Conservation (phyloP, 139 green algal genomes). For the Tetraselmis striata region DNA sequence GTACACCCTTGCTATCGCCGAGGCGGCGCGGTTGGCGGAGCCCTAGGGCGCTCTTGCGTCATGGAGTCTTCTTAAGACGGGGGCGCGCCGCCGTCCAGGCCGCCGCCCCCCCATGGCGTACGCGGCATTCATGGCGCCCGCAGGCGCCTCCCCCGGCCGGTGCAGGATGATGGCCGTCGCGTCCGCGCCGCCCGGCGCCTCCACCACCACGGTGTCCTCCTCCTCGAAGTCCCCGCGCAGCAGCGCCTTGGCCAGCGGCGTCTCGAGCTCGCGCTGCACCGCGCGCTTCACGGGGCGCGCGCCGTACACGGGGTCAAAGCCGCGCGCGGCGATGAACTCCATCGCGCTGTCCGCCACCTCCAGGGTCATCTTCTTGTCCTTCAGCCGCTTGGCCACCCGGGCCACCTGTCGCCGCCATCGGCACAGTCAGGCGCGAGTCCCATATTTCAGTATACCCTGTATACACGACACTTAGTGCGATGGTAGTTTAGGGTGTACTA, state of each 20-base stretch:
- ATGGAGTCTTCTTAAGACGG: too few species aligned
- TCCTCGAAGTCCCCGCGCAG: conserved; percentile 66
- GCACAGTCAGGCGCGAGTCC: too few species aligned
- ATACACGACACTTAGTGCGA: too few species aligned
- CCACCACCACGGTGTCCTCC: conserved; percentile 61
- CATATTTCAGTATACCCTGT: too few species aligned
- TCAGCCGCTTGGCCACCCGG: conserved; percentile 63
- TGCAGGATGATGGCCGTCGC: neutral
- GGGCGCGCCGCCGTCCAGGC: too few species aligned
- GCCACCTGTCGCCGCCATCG: too few species aligned
- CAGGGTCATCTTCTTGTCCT: conserved; percentile 82
- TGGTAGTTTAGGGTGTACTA: too few species aligned
- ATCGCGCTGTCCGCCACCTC: conserved; percentile 57
- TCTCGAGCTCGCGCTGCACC: conserved; percentile 94
- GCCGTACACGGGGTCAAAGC: conserved; percentile 91
- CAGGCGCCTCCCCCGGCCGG: neutral
- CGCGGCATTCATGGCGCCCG: too few species aligned
- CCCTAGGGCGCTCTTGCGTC: too few species aligned
- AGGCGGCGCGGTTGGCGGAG: too few species aligned
- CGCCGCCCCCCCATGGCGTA: too few species aligned
- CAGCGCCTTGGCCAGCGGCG: conserved; percentile 75
- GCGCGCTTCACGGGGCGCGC: conserved; percentile 95
- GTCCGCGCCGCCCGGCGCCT: conserved; percentile 11
- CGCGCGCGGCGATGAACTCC: conserved; percentile 61
- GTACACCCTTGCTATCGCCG: too few species aligned